These are phyloP conservation scores for Eucalyptus dawsonii DNA, from an alignment of 345 rosid genomes.

Conservation along the genomic window DNA sequence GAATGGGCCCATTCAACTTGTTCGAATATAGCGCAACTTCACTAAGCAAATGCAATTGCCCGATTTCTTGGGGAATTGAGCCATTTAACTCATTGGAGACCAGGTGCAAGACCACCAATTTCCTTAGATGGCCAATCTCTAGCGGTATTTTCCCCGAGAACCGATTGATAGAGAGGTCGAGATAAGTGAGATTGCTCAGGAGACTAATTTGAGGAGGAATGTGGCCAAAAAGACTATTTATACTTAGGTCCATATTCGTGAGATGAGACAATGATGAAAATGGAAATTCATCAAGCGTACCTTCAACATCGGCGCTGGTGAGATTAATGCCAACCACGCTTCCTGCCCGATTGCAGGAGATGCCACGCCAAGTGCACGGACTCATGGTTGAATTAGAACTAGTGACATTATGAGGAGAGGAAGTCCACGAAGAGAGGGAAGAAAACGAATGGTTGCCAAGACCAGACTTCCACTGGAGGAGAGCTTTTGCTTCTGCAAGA, in stretches of 20 bases:
- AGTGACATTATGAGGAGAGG: neutral
- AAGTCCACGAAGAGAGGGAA: slow-evolving; percentile 6
- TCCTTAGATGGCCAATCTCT: neutral
- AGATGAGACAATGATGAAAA: slow-evolving; percentile 9
- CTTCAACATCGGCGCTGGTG: neutral
- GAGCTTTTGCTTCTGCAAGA: neutral
- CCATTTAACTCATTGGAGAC: neutral
- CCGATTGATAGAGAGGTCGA: too few species aligned
- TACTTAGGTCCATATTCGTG: neutral
- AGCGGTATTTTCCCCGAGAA: neutral
- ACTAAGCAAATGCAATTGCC: slow-evolving; percentile 1
- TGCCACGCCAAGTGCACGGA: slow-evolving; percentile 6
- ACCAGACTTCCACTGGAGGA: neutral
- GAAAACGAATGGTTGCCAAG: neutral
- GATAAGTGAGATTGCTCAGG: too few species aligned
- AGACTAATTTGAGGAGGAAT: too few species aligned
- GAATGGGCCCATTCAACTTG: slow-evolving; percentile 7
- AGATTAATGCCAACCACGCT: neutral
- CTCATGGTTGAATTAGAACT: neutral
- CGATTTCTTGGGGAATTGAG: slow-evolving; percentile 7
- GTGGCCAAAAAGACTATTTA: neutral
- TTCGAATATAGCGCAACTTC: slow-evolving; percentile 1
- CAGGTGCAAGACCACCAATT: neutral
- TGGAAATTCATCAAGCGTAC: slow-evolving; percentile 5
- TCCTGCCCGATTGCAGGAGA: neutral